Evolutionary conservation across 192 early-diverging fungal genomes (phyloP).

Genomic region (Podila epigama): DNA sequence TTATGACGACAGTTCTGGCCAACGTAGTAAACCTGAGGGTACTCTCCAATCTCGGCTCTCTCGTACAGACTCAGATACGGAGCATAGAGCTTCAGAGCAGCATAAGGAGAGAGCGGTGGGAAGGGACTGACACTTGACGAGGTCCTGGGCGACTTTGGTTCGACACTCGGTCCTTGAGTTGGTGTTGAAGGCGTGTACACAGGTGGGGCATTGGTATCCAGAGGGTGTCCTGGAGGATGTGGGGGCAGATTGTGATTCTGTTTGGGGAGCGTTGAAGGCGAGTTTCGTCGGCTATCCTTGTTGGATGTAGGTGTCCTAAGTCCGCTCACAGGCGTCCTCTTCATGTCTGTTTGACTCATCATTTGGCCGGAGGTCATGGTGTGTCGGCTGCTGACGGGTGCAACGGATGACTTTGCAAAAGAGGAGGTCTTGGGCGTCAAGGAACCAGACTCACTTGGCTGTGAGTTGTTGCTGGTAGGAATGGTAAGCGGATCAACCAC

Average conservation of each 20-base stretch:
- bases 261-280: not conserved
- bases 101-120: constrained; percentile 65
- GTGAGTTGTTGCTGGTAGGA: constrained; percentile 9
- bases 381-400: constrained; percentile 10
- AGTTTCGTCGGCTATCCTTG: not conserved
- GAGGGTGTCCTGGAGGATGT: not conserved
- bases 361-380: constrained; percentile 17
- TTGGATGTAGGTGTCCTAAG: constrained; percentile 16
- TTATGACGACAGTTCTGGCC: constrained; percentile 75
- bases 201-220: not conserved
- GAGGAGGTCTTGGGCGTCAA: constrained; percentile 9
- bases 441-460: not conserved
- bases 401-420: constrained; percentile 17
- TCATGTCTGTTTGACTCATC: constrained; percentile 22
- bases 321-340: constrained; percentile 20
- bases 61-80: constrained; percentile 85
- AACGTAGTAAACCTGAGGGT: constrained; percentile 86
- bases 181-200: not conserved
- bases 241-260: constrained; percentile 21
- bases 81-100: constrained; percentile 70
- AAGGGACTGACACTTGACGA: constrained; percentile 35
- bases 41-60: constrained; percentile 85
- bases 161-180: not conserved
- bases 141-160: constrained; percentile 19
- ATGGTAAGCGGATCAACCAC: constrained; percentile 32